Base-by-base conservation (phyloP, 805 yeast species). In the Tetrapisispora arboricola region DNA sequence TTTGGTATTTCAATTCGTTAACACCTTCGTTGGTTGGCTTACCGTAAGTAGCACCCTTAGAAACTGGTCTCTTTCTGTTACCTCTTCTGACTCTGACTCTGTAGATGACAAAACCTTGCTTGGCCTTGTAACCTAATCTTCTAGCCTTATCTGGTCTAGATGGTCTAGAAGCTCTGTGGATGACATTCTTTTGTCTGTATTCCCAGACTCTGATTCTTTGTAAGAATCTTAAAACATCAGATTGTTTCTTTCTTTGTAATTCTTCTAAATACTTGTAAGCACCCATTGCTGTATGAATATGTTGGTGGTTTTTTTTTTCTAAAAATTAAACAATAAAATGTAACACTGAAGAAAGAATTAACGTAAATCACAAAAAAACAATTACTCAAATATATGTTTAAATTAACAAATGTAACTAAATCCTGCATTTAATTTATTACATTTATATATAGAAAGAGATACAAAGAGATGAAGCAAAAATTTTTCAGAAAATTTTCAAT, bases 1-100 rank as follows among this genome's bases (percentile, higher is more conserved):
- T 86, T 79, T 92, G 98, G 94, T 87, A 88, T 78, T 92, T 92
- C 77, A 92, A 84, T 73, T 92, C 96, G 79, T 79, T 80, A 60
- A 92, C 92, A 85, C 98, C 98, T 78, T 86, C 95, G 94, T 92
- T 92, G 78, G 98, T 92, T 82, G 98, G 98, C 84, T 92, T 92
- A 85, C 98, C 98, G 82, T 92, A 90, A 70, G 97, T 92, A 67
- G 96, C 97, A 85, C 98, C 98, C 92, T 92, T 92, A 77, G 94
- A 87, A 65, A 83, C 96, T 64, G 96, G 96, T 78, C 95, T 86
- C 96, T 92, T 92, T 84, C 98, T 88, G 80, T 90, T 90, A 80
- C 98, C 98, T 76, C 98, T 85, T 78, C 97, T 86, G 65, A 92
- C 97, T 76, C 98, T 86, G 73, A 90, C 75, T 74, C 98, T 83